These are phyloP conservation scores for Mercurialis annua DNA, from an alignment of 345 rosid genomes.

Conservation along the genomic window DNA sequence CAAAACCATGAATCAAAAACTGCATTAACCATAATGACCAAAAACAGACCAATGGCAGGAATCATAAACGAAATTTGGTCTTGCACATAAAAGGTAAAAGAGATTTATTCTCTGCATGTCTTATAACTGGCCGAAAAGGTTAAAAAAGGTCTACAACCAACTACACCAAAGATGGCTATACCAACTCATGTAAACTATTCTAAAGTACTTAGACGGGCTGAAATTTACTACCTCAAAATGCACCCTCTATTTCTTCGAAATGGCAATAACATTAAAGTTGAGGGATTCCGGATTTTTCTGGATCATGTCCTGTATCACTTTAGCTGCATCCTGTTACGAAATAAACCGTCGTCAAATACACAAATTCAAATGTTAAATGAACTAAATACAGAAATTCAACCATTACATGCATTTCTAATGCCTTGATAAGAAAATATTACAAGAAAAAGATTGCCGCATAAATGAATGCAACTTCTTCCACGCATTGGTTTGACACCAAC, in stretches of 20 bases:
- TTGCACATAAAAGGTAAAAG: background rate
- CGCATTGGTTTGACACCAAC: background rate
- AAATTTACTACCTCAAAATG: slow-evolving; percentile 1
- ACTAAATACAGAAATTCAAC: too few relatives aligned
- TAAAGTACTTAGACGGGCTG: background rate
- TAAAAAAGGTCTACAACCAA: background rate
- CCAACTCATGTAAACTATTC: slow-evolving; percentile 4
- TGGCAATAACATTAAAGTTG: slow-evolving; percentile 80
- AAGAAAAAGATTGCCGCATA: background rate
- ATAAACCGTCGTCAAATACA: background rate
- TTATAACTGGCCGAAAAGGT: background rate
- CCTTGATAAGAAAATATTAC: background rate
- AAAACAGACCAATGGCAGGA: background rate
- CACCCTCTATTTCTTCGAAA: slow-evolving; percentile 33
- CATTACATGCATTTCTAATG: background rate
- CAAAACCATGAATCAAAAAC: background rate
- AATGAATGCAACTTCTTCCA: background rate
- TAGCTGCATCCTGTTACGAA: slow-evolving; percentile 64
- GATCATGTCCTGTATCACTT: slow-evolving; percentile 67
- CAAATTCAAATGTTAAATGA: too few relatives aligned
- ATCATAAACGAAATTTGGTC: background rate
- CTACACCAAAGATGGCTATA: slow-evolving; percentile 1
- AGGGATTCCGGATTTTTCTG: slow-evolving; percentile 70
- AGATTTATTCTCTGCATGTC: background rate
- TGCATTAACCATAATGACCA: background rate